A percentile compares a stretch with the other conserved stretches of the same genome.
Conservation (phyloP, 805 yeast genomes). For the Citeromyces nyonsensis region DNA sequence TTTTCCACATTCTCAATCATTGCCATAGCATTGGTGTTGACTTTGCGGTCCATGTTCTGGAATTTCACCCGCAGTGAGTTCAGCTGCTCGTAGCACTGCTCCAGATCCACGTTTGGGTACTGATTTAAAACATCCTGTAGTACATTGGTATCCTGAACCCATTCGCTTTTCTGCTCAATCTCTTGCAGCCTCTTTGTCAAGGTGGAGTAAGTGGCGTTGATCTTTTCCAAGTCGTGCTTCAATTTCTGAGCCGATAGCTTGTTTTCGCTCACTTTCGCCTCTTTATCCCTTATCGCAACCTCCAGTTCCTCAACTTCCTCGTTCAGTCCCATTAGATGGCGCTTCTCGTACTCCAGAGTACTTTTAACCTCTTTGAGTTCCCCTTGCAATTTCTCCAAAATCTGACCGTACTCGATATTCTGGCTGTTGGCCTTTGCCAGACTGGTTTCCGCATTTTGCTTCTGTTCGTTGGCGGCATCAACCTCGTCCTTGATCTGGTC, state of each 20-base stretch:
- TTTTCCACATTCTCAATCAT: slow-evolving; percentile 87
- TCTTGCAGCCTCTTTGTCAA: slow-evolving; percentile 23
- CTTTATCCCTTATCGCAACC: slow-evolving; percentile 23
- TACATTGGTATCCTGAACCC: slow-evolving; percentile 57
- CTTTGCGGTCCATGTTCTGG: slow-evolving; percentile 62
- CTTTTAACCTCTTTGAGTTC: slow-evolving; percentile 13
- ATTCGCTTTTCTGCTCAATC: slow-evolving; percentile 40
- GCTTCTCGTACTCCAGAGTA: slow-evolving; percentile 36
- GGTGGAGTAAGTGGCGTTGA: slow-evolving; percentile 18
- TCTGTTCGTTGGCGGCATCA: slow-evolving; percentile 23
- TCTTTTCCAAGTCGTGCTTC: slow-evolving; percentile 37
- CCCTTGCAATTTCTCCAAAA: slow-evolving; percentile 12
- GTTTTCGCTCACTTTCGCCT: slow-evolving; percentile 25
- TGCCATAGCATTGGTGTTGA: slow-evolving; percentile 75
- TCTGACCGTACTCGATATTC: slow-evolving; percentile 7
- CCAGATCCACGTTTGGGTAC: slow-evolving; percentile 46
- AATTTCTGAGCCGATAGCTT: slow-evolving; percentile 38
- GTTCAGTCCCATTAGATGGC: slow-evolving; percentile 48
- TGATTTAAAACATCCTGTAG: slow-evolving; percentile 41
- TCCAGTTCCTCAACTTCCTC: slow-evolving; percentile 60
- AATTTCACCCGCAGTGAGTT: slow-evolving; percentile 40
- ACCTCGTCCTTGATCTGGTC: slow-evolving; percentile 57
- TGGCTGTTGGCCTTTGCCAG: background rate
- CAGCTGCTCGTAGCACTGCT: slow-evolving; percentile 44
- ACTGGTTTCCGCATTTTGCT: slow-evolving; percentile 14